A percentile compares a stretch with the other conserved stretches of the same genome.
phyloP scores from a whole-genome alignment of 1,139 yeast species.

The Blastobotrys persicus region DNA sequence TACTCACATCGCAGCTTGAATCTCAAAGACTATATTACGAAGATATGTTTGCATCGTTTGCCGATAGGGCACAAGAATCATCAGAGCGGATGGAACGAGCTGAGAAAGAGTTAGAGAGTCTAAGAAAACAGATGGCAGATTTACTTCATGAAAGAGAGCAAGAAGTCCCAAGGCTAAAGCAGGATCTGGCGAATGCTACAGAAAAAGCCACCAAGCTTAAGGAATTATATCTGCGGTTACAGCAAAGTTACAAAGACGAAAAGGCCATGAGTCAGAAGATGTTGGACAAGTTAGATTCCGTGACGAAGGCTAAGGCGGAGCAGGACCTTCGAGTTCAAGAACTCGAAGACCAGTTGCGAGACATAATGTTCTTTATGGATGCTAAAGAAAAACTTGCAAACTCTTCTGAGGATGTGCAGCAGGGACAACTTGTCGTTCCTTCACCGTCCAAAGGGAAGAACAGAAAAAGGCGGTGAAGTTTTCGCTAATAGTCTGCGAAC shows the following conservation, averaged over 20 bases:
- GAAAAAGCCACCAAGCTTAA: constrained; percentile 36
- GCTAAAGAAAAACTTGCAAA: constrained; percentile 68
- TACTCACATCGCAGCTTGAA: constrained; percentile 76
- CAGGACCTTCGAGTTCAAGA: constrained; percentile 41
- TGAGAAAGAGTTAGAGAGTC: constrained; percentile 36
- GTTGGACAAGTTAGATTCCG: constrained; percentile 8
- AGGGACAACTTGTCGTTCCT: constrained; percentile 58
- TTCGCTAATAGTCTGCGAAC: background rate
- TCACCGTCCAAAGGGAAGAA: constrained; percentile 1
- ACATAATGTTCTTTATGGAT: constrained; percentile 78
- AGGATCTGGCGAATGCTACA: constrained; percentile 34
- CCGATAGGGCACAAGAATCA: constrained; percentile 35
- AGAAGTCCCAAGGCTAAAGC: constrained; percentile 29
- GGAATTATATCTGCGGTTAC: constrained; percentile 29
- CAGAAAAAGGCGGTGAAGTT: background rate
- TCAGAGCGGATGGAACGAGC: constrained; percentile 41
- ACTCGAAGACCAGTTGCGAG: constrained; percentile 67
- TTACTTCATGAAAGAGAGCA: constrained; percentile 12
- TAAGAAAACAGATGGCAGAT: constrained; percentile 13
- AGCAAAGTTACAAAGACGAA: constrained; percentile 46
- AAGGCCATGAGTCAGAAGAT: constrained; percentile 51
- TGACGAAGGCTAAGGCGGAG: constrained; percentile 37
- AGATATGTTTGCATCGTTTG: constrained; percentile 48
- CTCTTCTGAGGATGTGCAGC: constrained; percentile 63
- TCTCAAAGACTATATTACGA: constrained; percentile 90